These are phyloP conservation scores for Trichosporon ovoides DNA, from an alignment of 1,284 basidiomycete genomes.

Conservation along the genomic window DNA sequence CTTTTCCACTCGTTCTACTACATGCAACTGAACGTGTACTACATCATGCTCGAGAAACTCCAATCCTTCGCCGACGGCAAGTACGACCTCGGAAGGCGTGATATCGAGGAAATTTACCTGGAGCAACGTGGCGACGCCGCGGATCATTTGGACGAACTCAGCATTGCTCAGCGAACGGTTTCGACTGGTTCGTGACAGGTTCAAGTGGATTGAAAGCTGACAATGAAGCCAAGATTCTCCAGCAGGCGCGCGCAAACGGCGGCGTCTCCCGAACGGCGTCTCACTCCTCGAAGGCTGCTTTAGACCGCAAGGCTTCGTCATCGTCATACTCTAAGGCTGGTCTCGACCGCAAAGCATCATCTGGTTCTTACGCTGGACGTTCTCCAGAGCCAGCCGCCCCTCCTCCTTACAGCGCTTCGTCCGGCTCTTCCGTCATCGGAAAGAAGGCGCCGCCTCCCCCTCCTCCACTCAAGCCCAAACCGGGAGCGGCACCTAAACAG, in stretches of 20 bases:
- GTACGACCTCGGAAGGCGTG: slow-evolving; percentile 66
- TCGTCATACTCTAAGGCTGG: slow-evolving; percentile 17
- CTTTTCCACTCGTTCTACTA: slow-evolving; percentile 98
- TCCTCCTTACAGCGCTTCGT: slow-evolving; percentile 41
- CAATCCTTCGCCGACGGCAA: slow-evolving; percentile 79
- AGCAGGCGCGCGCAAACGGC: slow-evolving; percentile 11
- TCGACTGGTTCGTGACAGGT: slow-evolving; percentile 63
- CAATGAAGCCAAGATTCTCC: slow-evolving; percentile 26
- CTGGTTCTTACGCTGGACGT: slow-evolving; percentile 44
- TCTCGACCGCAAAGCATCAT: slow-evolving; percentile 46
- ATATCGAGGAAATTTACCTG: slow-evolving; percentile 75
- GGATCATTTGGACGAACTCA: slow-evolving; percentile 66
- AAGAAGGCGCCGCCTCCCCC: slow-evolving; percentile 85
- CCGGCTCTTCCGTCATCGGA: slow-evolving; percentile 27
- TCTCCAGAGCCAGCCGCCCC: slow-evolving; percentile 33
- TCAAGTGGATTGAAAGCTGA: neutral
- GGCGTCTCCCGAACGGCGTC: slow-evolving; percentile 43
- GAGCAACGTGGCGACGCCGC: slow-evolving; percentile 72
- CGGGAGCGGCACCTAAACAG: slow-evolving; percentile 56
- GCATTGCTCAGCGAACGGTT: slow-evolving; percentile 71
- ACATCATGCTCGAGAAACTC: slow-evolving; percentile 87
- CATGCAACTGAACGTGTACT: slow-evolving; percentile 99
- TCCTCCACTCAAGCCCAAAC: slow-evolving; percentile 71
- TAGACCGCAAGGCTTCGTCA: slow-evolving; percentile 46
- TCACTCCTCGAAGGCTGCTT: slow-evolving; percentile 41